phyloP scores from a whole-genome alignment of 495 filamentous ascomycete genomes.

The Neurospora terricola region DNA sequence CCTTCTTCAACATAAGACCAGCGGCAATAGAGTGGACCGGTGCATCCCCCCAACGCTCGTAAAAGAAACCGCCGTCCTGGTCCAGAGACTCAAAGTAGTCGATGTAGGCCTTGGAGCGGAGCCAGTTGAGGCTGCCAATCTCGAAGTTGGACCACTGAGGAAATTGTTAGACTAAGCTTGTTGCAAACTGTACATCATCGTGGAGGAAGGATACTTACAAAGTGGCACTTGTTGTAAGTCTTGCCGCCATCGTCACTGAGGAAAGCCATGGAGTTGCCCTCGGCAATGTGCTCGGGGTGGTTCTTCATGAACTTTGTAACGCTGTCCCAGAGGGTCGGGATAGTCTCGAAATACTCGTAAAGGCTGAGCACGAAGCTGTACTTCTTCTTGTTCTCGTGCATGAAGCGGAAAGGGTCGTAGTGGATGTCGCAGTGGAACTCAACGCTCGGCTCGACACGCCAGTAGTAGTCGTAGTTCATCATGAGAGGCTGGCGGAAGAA shows the following conservation, averaged over 20 bases:
- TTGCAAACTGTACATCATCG: background rate
- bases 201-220: slow-evolving; percentile 48
- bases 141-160: slow-evolving; percentile 86
- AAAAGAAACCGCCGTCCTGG: slow-evolving; percentile 81
- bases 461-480: slow-evolving; percentile 85
- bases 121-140: slow-evolving; percentile 75
- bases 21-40: slow-evolving; percentile 94
- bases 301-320: slow-evolving; percentile 82
- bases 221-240: slow-evolving; percentile 93
- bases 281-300: slow-evolving; percentile 76
- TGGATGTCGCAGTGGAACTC: slow-evolving; percentile 79
- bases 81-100: slow-evolving; percentile 77
- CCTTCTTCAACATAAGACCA: slow-evolving; percentile 72
- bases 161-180: background rate
- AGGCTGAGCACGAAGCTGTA: slow-evolving; percentile 85
- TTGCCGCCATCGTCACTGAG: slow-evolving; percentile 83
- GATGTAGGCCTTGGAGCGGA: slow-evolving; percentile 65
- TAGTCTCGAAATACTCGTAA: slow-evolving; percentile 93
- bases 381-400: slow-evolving; percentile 82
- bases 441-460: slow-evolving; percentile 83
- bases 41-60: slow-evolving; percentile 87
- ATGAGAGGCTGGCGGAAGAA: slow-evolving; percentile 81
- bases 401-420: slow-evolving; percentile 77
- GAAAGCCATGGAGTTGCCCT: slow-evolving; percentile 82
- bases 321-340: slow-evolving; percentile 90